A percentile compares a stretch with the other conserved stretches of the same genome.
These are phyloP conservation scores for Candida pini DNA, from an alignment of 805 yeast genomes.

Conservation along the genomic window DNA sequence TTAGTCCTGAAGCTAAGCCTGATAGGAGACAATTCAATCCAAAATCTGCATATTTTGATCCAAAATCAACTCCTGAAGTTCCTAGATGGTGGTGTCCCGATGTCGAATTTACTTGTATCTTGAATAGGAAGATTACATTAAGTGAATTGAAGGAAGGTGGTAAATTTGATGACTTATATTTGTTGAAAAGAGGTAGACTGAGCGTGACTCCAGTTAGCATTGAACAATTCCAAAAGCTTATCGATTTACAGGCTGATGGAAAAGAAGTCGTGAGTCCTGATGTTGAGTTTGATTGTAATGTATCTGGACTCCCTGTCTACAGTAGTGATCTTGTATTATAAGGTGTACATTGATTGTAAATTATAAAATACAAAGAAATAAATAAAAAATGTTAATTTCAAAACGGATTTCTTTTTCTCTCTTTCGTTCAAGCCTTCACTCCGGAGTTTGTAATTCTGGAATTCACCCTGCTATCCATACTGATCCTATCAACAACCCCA, in stretches of 20 bases:
- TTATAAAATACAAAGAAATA: too few relatives aligned
- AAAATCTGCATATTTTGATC: conserved; percentile 41
- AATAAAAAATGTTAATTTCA: too few relatives aligned
- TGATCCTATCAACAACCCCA: conserved; percentile 68
- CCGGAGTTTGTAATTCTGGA: conserved; percentile 22
- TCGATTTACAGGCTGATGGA: conserved; percentile 30
- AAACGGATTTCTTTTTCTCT: too few relatives aligned
- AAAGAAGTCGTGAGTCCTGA: conserved; percentile 1
- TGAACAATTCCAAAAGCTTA: conserved; percentile 35
- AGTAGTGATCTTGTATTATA: too few relatives aligned
- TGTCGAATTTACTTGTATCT: conserved; percentile 37
- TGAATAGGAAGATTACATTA: conserved; percentile 37
- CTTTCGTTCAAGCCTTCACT: too few relatives aligned
- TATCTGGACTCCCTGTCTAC: conserved; percentile 5
- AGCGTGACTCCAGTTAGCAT: conserved; percentile 46
- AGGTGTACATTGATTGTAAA: too few relatives aligned
- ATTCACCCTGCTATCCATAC: conserved; percentile 71
- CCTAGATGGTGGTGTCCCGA: conserved; percentile 59
- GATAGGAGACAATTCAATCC: conserved; percentile 37
- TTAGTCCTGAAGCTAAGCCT: conserved; percentile 29
- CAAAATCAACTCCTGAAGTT: conserved; percentile 34
- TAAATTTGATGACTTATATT: conserved; percentile 34
- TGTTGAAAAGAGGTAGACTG: conserved; percentile 43
- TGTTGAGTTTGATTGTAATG: conserved; percentile 18
- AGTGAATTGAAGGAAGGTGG: conserved; percentile 31